Conservation (phyloP, 176 grass and related monocot species). For the Puccinellia tenuiflora region DNA sequence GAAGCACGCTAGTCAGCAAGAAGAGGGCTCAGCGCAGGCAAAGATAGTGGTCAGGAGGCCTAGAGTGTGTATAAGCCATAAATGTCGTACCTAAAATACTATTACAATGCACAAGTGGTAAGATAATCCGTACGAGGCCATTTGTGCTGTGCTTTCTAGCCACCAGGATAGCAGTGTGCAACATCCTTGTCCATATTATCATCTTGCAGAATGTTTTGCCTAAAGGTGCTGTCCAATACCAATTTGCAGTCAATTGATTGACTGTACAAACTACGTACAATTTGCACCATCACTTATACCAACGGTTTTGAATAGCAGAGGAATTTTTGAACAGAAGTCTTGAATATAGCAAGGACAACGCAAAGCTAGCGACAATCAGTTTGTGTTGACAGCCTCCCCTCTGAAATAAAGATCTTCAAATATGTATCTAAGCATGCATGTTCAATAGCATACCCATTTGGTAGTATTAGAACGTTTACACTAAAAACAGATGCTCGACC, state of each 20-base stretch:
- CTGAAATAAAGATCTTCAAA: conserved; percentile 14
- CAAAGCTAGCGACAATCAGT: neutral
- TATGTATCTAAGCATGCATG: neutral
- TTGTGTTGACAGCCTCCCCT: neutral
- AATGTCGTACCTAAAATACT: neutral
- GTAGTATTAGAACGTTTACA: neutral
- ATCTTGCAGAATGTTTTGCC: neutral
- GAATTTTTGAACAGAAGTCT: neutral
- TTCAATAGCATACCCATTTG: neutral
- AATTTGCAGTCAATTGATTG: conserved; percentile 1
- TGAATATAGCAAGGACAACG: neutral
- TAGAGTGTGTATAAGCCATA: neutral
- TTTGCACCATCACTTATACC: neutral
- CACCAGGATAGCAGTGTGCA: neutral
- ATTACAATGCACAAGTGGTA: neutral
- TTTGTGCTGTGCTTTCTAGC: neutral
- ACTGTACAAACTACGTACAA: neutral
- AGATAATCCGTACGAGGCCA: neutral
- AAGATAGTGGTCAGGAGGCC: neutral
- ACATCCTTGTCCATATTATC: neutral
- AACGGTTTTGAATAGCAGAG: neutral
- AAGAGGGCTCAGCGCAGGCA: neutral
- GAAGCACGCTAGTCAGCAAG: neutral
- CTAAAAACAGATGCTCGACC: neutral
- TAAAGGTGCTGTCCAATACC: conserved; percentile 2